Evolutionary conservation across 768 basidiomycete genomes (phyloP).

Genomic region (Leccinum pellstonianum): DNA sequence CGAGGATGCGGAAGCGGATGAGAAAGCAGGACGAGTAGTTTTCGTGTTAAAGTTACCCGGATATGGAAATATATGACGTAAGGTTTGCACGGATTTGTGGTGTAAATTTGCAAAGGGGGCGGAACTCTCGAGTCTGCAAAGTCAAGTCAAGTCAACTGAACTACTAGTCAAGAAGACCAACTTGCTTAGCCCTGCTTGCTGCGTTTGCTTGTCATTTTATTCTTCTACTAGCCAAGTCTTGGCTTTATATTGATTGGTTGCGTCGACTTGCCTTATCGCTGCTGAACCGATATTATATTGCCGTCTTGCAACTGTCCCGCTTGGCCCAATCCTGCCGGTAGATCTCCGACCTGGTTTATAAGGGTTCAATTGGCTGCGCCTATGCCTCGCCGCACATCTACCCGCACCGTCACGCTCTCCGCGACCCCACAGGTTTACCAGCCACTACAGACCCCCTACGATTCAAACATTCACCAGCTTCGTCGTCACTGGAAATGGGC

Average conservation of each 20-base stretch:
- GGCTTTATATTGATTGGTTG: slow-evolving; percentile 20
- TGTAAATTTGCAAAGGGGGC: slow-evolving; percentile 14
- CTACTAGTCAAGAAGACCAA: neutral
- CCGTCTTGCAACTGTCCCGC: slow-evolving; percentile 17
- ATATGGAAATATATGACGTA: slow-evolving; percentile 25
- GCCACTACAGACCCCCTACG: slow-evolving; percentile 28
- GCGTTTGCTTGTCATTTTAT: slow-evolving; percentile 11
- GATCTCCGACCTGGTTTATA: slow-evolving; percentile 40
- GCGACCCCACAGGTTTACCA: slow-evolving; percentile 32
- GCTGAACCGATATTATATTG: slow-evolving; percentile 20
- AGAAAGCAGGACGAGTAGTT: slow-evolving; percentile 30
- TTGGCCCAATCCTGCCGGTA: slow-evolving; percentile 27
- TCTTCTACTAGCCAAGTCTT: slow-evolving; percentile 13
- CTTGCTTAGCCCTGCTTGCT: neutral
- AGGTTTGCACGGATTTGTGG: slow-evolving; percentile 16
- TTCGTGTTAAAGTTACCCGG: slow-evolving; percentile 14
- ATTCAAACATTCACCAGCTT: slow-evolving; percentile 50
- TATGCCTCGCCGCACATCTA: slow-evolving; percentile 60
- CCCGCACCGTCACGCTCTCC: slow-evolving; percentile 36
- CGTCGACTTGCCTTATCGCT: slow-evolving; percentile 23
- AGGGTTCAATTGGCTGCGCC: slow-evolving; percentile 35
- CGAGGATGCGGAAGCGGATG: slow-evolving; percentile 47
- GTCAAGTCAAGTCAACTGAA: neutral
- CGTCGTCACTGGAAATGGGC: slow-evolving; percentile 92
- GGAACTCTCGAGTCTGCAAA: neutral